phyloP scores from a whole-genome alignment of 108 stramenopile species.

The Nitzschia inconspicua region DNA sequence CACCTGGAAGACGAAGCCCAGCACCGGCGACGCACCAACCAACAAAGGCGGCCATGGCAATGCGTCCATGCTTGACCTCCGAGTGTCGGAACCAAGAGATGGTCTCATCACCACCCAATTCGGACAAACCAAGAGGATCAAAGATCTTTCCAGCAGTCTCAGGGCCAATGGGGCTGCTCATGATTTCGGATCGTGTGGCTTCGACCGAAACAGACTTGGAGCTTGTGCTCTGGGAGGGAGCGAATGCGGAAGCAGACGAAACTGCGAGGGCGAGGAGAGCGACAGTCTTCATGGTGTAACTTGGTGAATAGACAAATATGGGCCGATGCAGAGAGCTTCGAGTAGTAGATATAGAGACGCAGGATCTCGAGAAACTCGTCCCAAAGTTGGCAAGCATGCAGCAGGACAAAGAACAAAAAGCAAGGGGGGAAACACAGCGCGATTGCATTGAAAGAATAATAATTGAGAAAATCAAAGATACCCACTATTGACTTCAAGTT shows the following conservation, averaged over 20 bases:
- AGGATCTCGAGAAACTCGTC: too few species aligned
- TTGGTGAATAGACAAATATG: too few species aligned
- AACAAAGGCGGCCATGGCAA: constrained; percentile 83
- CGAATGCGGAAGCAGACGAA: constrained; percentile 33
- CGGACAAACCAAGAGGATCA: constrained; percentile 73
- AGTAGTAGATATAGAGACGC: too few species aligned
- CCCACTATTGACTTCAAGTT: too few species aligned
- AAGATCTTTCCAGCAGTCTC: constrained; percentile 69
- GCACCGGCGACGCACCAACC: constrained; percentile 66
- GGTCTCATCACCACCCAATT: constrained; percentile 68
- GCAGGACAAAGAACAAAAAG: too few species aligned
- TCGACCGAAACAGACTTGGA: constrained; percentile 28
- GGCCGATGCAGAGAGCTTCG: too few species aligned
- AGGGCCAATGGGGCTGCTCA: constrained; percentile 56
- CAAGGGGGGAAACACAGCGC: too few species aligned
- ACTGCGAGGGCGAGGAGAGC: constrained; percentile 40
- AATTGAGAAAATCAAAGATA: too few species aligned
- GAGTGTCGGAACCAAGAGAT: constrained; percentile 81
- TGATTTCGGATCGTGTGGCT: constrained; percentile 44
- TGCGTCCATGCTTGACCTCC: constrained; percentile 78
- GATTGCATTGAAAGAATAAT: too few species aligned
- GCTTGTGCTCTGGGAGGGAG: constrained; percentile 28
- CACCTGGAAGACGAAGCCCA: constrained; percentile 70
- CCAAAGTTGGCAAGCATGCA: too few species aligned
- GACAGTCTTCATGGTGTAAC: constrained; percentile 33